Evolutionary conservation across 2,329 filamentous ascomycete species (phyloP).

Genomic region (Salinomyces thailandicus): DNA sequence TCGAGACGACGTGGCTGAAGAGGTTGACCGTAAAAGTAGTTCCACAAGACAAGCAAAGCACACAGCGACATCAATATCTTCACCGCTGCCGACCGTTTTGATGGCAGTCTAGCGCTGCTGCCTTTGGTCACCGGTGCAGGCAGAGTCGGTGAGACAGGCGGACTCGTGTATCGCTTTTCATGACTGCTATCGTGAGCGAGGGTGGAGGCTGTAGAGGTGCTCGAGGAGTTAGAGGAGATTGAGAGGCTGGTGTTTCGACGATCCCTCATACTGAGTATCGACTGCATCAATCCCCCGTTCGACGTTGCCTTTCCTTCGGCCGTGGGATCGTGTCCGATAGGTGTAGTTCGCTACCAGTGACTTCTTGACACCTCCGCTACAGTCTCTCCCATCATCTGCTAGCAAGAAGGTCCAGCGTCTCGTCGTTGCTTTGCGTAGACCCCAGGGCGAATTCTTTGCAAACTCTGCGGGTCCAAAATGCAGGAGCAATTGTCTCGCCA

Average conservation of each 20-base stretch:
- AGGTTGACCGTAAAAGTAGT: constrained; percentile 7
- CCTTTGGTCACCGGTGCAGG: constrained; percentile 16
- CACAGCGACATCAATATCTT: constrained; percentile 9
- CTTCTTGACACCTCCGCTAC: too few relatives aligned
- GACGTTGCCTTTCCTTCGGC: too few relatives aligned
- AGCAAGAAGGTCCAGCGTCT: too few relatives aligned
- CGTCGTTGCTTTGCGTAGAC: too few relatives aligned
- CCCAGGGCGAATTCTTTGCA: too few relatives aligned
- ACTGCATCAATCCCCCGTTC: constrained; percentile 2
- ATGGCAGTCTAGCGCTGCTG: constrained; percentile 7
- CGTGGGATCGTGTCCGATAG: too few relatives aligned
- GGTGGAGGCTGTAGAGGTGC: constrained; percentile 61
- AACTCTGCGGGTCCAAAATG: too few relatives aligned
- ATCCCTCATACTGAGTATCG: constrained; percentile 30
- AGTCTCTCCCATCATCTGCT: too few relatives aligned
- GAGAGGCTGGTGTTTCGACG: constrained; percentile 38
- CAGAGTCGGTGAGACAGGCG: constrained; percentile 15
- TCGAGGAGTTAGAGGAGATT: constrained; percentile 49
- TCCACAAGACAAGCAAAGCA: constrained; percentile 11
- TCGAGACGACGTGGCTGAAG: too few relatives aligned
- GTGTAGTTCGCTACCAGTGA: too few relatives aligned
- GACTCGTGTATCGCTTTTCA: constrained; percentile 37
- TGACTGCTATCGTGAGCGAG: constrained; percentile 52
- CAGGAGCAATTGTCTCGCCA: too few relatives aligned
- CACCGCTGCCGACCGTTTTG: constrained; percentile 8